Evolutionary conservation across 2,329 filamentous ascomycete species (phyloP).

Genomic region (Talaromyces albobiverticillius): DNA sequence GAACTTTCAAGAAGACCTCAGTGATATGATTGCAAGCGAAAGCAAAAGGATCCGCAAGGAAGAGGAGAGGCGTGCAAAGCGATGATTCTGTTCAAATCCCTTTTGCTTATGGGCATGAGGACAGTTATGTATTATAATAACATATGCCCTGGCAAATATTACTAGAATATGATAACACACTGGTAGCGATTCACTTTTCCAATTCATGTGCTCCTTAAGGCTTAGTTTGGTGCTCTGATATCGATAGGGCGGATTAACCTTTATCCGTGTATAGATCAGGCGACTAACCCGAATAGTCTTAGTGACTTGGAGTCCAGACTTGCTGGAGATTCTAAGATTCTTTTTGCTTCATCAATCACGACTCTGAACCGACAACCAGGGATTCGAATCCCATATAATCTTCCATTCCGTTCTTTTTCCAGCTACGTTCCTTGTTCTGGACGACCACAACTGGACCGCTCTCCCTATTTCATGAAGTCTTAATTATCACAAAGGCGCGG

Average conservation of each 20-base stretch:
- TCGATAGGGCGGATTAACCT: too few relatives aligned
- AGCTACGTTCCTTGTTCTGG: not conserved
- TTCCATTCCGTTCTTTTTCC: too few relatives aligned
- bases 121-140: not conserved
- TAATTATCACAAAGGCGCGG: not conserved
- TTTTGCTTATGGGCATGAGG: not conserved
- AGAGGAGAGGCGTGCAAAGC: conserved; percentile 69
- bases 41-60: conserved; percentile 88
- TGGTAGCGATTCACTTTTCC: not conserved
- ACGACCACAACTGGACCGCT: not conserved
- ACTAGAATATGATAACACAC: not conserved
- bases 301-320: too few relatives aligned
- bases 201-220: too few relatives aligned
- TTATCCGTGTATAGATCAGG: too few relatives aligned
- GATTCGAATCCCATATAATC: too few relatives aligned
- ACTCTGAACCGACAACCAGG: too few relatives aligned
- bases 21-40: conserved; percentile 93
- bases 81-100: conserved; percentile 20
- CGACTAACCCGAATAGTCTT: too few relatives aligned
- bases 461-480: not conserved
- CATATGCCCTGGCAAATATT: not conserved
- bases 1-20: conserved; percentile 84
- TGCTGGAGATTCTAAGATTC: too few relatives aligned
- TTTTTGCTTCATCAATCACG: too few relatives aligned
- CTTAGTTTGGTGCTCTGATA: too few relatives aligned